Percentiles rank a stretch among this genome's conserved stretches.
These are phyloP conservation scores for Leonotis leonurus DNA, from an alignment of 257 asterid genomes.

Conservation along the genomic window DNA sequence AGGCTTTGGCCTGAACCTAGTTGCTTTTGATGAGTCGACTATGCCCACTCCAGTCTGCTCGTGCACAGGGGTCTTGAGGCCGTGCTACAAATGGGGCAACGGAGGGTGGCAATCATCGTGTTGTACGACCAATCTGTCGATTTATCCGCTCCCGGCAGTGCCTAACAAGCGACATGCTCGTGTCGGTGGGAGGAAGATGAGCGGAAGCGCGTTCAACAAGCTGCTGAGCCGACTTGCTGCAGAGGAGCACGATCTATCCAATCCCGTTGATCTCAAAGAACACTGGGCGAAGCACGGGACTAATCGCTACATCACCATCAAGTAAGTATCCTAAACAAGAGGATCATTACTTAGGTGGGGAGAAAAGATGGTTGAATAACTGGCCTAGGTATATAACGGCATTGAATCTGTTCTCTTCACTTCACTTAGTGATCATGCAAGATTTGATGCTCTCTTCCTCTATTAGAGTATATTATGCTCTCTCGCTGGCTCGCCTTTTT, in stretches of 20 bases:
- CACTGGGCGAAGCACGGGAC: conserved; percentile 99
- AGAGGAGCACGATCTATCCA: conserved; percentile 76
- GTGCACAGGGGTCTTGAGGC: conserved; percentile 76
- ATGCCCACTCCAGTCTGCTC: conserved; percentile 96
- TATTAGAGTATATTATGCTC: not conserved
- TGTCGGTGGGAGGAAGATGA: conserved; percentile 95
- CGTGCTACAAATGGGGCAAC: conserved; percentile 98
- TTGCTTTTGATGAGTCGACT: conserved; percentile 76
- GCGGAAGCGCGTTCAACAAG: conserved; percentile 91
- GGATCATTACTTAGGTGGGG: not conserved
- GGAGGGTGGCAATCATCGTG: conserved; percentile 99
- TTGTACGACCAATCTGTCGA: conserved; percentile 76
- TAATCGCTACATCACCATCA: conserved; percentile 93
- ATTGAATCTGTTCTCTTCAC: not conserved
- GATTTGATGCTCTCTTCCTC: not conserved
- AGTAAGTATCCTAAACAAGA: conserved; percentile 21
- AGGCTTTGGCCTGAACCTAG: conserved; percentile 84
- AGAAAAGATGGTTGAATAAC: not conserved
- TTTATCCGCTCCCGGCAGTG: conserved; percentile 88
- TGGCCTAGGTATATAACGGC: not conserved
- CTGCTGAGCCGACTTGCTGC: conserved; percentile 86
- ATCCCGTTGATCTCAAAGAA: conserved; percentile 78
- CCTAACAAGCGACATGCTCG: conserved; percentile 94
- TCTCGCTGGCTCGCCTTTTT: not conserved
- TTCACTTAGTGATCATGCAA: conserved; percentile 4